Evolutionary conservation across 345 rosid species (phyloP).

Genomic region (Camelina neglecta): DNA sequence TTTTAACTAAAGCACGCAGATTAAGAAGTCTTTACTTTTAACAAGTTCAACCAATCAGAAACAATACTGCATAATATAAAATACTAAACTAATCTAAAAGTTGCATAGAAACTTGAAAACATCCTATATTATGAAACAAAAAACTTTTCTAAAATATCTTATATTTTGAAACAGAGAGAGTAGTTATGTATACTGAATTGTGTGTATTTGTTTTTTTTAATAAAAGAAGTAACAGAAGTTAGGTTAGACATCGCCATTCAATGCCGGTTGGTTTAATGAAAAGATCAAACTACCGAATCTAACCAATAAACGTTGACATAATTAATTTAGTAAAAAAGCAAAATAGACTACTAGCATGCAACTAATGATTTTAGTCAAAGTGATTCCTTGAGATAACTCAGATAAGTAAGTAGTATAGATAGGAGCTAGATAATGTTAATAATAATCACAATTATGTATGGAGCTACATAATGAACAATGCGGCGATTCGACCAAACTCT

Average conservation of each 20-base stretch:
- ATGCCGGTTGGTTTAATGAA: conserved; percentile 21
- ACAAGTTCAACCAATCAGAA: no score
- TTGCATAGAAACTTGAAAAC: no score
- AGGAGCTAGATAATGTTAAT: conserved; percentile 3
- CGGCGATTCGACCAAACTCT: conserved; percentile 93
- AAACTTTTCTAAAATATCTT: no score
- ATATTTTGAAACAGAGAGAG: no score
- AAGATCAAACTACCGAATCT: conserved; percentile 22
- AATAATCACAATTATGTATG: conserved; percentile 8
- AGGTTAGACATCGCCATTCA: conserved; percentile 16
- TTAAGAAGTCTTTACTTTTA: no score
- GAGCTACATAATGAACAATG: conserved; percentile 48
- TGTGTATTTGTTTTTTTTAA: no score
- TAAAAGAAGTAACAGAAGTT: neutral
- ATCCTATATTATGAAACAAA: no score
- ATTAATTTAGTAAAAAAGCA: neutral
- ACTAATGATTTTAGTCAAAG: neutral
- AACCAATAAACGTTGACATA: conserved; percentile 26
- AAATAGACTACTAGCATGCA: neutral
- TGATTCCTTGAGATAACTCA: neutral
- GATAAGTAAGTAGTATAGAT: neutral
- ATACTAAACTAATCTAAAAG: no score
- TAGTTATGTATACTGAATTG: no score
- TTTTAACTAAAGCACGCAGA: no score
- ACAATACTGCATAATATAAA: no score